Evolutionary conservation across 345 rosid species (phyloP), one percentile per base, ranked within the genome.

Genomic region (Eucalyptus polyanthemos): DNA sequence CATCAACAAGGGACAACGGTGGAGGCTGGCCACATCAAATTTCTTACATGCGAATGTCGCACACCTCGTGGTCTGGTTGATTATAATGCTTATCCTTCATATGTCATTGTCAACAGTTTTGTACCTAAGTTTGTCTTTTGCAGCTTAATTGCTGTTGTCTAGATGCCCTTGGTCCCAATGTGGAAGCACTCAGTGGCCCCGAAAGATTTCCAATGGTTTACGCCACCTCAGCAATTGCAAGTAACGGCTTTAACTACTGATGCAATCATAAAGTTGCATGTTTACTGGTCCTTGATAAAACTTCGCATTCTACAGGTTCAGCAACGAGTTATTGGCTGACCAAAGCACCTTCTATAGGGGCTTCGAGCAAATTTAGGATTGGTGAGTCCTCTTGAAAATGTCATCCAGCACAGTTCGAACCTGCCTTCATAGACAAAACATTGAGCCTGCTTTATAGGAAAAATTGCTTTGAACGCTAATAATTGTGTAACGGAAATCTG

Each of bases 321-420:
- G 93, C 96, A 44, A 92, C 92, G 91, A 97, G 99, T 91, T 97
- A 96, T 87, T 90, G 92, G 92, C 92, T 97, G 87, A 92, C 93
- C 93, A 95, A 94, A 91, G 90, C 93, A 24, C 96, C 99, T 60
- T 93, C 99, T 27, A 96, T 96, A 86, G 99, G 99, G 89, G 98
- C 98, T 65, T 97, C 99, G 99, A 88, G 98, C 98, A 80, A 94
- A 97, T 90, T 95, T 97, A 62, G 99, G 99, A 91, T 92, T 97
- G 88, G 99, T 96, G 89, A 90, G 95, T 92, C 91, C 49, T 51
- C 90, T 67, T 85, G 67, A 87, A 87, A 80, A 56, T 87, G 69
- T 76, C 44, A 42, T 87, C 87, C 5, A 27, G 65, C 40, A 76
- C 47, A 40, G 83, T 40, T 76, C 29, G 27, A 76, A 76, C 58